Evolutionary conservation across 257 asterid species (phyloP), one percentile per base, ranked within the genome.

Genomic region (Penstemon eatonii): DNA sequence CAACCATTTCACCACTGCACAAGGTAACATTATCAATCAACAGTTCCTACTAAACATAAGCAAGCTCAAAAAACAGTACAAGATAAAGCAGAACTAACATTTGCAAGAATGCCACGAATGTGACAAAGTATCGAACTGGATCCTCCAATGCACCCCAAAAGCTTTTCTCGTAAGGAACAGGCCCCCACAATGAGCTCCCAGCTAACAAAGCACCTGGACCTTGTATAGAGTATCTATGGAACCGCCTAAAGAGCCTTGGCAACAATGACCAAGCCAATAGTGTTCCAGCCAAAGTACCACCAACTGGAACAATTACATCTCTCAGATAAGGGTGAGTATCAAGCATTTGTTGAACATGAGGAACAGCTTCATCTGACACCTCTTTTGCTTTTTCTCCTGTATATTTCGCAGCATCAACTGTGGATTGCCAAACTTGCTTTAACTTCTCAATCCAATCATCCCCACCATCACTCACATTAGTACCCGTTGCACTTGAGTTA

Each of bases 121-220:
- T 87, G 4, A 89, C 62, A 49, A 84, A 85, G 76, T 87, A 88
- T 68, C 97, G 84, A 66, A 86, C 64, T 0, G 99, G 99, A 40
- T 58, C 88, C 82, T 94, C 99, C 84, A 94, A 19, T 61, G 99
- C 97, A 56, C 96, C 91, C 96, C 95, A 94, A 65, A 89, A 73
- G 81, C 99, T 91, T 65, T 79, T 81, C 78, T 94, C 97, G 55
- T 94, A 94, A 67, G 99, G 82, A 62, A 89, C 96, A 0, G 91
- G 84, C 7, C 85, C 86, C 93, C 88, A 88, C 63, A 87, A 15
- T 0, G 92, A 77, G 76, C 81, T 83, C 56, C 77, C 75, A 63
- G 84, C 69, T 44, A 93, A 66, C 81, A 90, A 68, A 70, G 82
- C 58, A 54, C 88, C 95, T 0, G 95, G 91, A 10, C 96, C 95